A percentile compares a stretch with the other conserved stretches of the same genome.
These are phyloP conservation scores for Cladosporium sp. DNA, from an alignment of 2,329 filamentous ascomycete species.

Conservation along the genomic window DNA sequence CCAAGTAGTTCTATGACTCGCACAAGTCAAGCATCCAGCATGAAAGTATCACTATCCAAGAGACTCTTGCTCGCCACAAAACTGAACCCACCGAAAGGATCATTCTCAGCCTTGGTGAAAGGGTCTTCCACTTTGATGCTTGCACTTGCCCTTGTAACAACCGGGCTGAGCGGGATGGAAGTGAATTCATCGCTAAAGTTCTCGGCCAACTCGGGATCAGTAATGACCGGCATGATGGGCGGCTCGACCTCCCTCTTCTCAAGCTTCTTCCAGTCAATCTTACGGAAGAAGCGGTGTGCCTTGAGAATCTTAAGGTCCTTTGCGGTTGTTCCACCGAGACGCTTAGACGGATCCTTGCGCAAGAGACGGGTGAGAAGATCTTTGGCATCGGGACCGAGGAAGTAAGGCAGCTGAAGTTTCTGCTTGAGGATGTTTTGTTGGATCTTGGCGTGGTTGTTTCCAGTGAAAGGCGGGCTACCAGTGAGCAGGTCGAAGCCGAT, in stretches of 20 bases:
- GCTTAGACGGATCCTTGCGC: slow-evolving; percentile 88
- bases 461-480: slow-evolving; percentile 86
- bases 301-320: slow-evolving; percentile 86
- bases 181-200: slow-evolving; percentile 97
- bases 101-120: slow-evolving; percentile 37
- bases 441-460: slow-evolving; percentile 89
- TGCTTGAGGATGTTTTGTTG: slow-evolving; percentile 94
- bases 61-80: slow-evolving; percentile 56
- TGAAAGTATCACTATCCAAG: slow-evolving; percentile 44
- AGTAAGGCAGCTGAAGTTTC: slow-evolving; percentile 87
- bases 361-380: slow-evolving; percentile 87
- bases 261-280: slow-evolving; percentile 91
- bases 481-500: slow-evolving; percentile 91
- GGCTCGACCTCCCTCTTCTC: slow-evolving; percentile 80
- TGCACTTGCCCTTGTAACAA: slow-evolving; percentile 44
- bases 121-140: slow-evolving; percentile 22
- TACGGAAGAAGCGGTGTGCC: slow-evolving; percentile 93
- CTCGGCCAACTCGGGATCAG: slow-evolving; percentile 92
- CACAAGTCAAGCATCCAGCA: slow-evolving; percentile 37
- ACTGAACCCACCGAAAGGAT: slow-evolving; percentile 58
- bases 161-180: slow-evolving; percentile 75
- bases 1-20: not conserved
- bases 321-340: slow-evolving; percentile 83
- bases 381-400: slow-evolving; percentile 86
- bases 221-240: slow-evolving; percentile 90